Conservation (phyloP, 2,329 filamentous ascomycete genomes). For the Botrytis deweyae region DNA sequence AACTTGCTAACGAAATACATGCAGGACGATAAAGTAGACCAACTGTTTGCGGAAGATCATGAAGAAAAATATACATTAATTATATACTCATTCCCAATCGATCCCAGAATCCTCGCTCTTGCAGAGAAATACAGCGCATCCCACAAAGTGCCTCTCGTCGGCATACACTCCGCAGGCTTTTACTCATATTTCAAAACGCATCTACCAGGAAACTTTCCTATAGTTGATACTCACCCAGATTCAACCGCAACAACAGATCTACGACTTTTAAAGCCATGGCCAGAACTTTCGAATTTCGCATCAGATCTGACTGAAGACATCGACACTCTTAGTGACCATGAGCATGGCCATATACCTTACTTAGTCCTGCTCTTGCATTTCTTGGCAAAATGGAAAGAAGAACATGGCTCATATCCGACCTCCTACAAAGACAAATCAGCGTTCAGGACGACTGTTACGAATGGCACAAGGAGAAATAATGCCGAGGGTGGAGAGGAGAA, state of each 20-base stretch:
- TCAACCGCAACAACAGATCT: conserved; percentile 82
- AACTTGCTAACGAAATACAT: neutral
- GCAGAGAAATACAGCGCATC: conserved; percentile 52
- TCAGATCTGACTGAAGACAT: conserved; percentile 66
- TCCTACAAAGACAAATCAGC: conserved; percentile 83
- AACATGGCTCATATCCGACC: conserved; percentile 66
- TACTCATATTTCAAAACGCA: conserved; percentile 84
- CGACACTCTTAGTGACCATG: conserved; percentile 68
- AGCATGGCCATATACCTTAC: conserved; percentile 91
- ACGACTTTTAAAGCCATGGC: conserved; percentile 81
- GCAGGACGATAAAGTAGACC: conserved; percentile 18
- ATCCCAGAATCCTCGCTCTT: conserved; percentile 49
- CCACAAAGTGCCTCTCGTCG: conserved; percentile 70
- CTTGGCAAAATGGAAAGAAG: conserved; percentile 75
- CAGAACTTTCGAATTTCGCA: conserved; percentile 70
- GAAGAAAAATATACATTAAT: conserved; percentile 57
- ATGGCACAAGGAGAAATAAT: conserved; percentile 67
- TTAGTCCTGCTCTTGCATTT: conserved; percentile 80
- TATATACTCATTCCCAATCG: conserved; percentile 59
- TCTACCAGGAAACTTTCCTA: conserved; percentile 77
- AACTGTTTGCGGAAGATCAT: conserved; percentile 35
- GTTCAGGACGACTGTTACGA: conserved; percentile 71
- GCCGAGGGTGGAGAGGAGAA: conserved; percentile 93
- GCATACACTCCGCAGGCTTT: conserved; percentile 87
- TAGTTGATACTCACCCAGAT: conserved; percentile 95